A percentile compares a stretch with the other conserved stretches of the same genome.
phyloP scores from a whole-genome alignment of 257 asterid genomes.

The Parsonsia alboflavescens region DNA sequence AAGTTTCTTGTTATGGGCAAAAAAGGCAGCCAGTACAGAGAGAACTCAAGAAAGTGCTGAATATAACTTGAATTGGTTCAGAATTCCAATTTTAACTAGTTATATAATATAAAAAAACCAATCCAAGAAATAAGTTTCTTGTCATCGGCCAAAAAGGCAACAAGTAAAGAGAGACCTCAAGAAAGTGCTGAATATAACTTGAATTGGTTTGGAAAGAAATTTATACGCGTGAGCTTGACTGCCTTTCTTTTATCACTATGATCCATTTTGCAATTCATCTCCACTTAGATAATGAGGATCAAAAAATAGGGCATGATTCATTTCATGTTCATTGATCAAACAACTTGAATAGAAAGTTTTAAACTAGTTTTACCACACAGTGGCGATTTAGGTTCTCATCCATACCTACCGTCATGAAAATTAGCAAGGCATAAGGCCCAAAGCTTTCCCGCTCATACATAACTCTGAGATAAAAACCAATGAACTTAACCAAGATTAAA shows the following conservation, averaged over 20 bases:
- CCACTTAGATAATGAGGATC: background rate
- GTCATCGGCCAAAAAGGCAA: background rate
- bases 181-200: background rate
- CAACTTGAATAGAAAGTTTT: background rate
- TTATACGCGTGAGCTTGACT: background rate
- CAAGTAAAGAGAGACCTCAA: background rate
- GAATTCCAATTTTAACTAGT: background rate
- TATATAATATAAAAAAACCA: background rate
- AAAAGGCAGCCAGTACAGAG: background rate
- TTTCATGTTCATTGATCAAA: background rate
- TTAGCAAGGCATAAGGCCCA: background rate
- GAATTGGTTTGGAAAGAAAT: background rate
- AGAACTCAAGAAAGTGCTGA: background rate
- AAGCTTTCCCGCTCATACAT: background rate
- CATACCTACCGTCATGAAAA: background rate
- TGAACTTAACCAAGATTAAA: background rate
- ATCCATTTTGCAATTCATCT: background rate
- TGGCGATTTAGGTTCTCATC: background rate
- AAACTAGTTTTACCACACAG: background rate
- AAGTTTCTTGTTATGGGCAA: background rate
- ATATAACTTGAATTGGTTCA: background rate
- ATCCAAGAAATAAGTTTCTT: background rate
- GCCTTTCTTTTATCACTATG: background rate
- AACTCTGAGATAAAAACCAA: background rate
- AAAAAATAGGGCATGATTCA: background rate